These are phyloP conservation scores for Rhodotorula sp. DNA, from an alignment of 1,284 basidiomycete species.

Conservation along the genomic window DNA sequence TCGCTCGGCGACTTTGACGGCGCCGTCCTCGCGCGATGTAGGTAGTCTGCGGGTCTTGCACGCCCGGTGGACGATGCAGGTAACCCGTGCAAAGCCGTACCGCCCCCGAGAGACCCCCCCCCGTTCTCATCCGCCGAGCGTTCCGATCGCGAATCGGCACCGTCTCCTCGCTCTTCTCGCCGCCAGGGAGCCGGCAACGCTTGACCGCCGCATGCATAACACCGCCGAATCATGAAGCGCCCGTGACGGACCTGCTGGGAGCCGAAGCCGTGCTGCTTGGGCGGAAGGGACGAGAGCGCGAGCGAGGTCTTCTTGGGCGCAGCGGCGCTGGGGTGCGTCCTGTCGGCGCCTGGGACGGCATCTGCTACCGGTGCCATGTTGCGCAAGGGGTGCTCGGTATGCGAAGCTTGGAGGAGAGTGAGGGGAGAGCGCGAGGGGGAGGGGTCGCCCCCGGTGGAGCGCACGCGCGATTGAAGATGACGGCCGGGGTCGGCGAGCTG, in stretches of 20 bases:
- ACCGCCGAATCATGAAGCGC: not conserved
- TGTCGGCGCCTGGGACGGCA: slow-evolving; percentile 9
- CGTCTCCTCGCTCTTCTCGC: too few relatives aligned
- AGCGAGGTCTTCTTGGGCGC: slow-evolving; percentile 22
- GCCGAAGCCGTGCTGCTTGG: slow-evolving; percentile 46
- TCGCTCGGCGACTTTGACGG: not conserved
- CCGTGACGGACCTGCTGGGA: not conserved
- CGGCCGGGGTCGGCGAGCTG: too few relatives aligned
- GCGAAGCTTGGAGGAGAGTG: not conserved
- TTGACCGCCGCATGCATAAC: not conserved
- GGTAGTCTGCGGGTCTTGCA: too few relatives aligned
- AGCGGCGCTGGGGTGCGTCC: slow-evolving; percentile 1
- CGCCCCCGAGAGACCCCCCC: too few relatives aligned
- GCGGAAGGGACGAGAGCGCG: slow-evolving; percentile 39
- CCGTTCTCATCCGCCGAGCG: too few relatives aligned
- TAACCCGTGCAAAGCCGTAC: too few relatives aligned
- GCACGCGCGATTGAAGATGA: too few relatives aligned
- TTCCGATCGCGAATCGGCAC: too few relatives aligned
- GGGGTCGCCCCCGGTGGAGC: too few relatives aligned
- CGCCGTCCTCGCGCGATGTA: too few relatives aligned
- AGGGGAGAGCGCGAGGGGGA: not conserved
- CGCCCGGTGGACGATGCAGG: too few relatives aligned
- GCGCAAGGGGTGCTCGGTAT: not conserved
- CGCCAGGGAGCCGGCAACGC: too few relatives aligned
- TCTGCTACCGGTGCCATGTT: not conserved